A percentile compares a stretch with the other conserved stretches of the same genome.
Evolutionary conservation across 305 asterid genomes (phyloP).

Genomic region (Fraxinus dipetala): DNA sequence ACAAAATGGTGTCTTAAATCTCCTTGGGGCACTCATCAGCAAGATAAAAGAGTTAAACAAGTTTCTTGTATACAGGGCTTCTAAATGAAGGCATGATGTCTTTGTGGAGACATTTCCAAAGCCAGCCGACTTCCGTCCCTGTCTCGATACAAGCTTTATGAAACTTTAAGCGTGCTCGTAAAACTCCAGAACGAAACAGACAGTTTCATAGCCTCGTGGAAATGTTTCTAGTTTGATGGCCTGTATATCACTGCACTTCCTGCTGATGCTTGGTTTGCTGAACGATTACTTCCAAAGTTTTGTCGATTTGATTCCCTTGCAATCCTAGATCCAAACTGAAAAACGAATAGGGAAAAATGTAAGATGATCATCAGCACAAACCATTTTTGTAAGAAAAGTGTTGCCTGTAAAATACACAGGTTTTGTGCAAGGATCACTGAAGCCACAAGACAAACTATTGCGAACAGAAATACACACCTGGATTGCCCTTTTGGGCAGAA

Average conservation of each 20-base stretch:
- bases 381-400: not conserved
- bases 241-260: constrained; percentile 68
- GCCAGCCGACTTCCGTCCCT: not conserved
- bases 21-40: not conserved
- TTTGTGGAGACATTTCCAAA: not conserved
- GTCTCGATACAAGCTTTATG: not conserved
- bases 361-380: not conserved
- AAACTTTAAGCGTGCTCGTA: not conserved
- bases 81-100: not conserved
- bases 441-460: not conserved
- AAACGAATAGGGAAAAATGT: not conserved
- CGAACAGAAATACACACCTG: constrained; percentile 47
- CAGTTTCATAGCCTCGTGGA: not conserved
- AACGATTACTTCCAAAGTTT: constrained; percentile 87
- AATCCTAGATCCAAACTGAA: constrained; percentile 83
- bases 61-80: not conserved
- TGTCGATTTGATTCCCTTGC: constrained; percentile 90
- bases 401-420: not conserved
- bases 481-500: constrained; percentile 87
- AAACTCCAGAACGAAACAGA: not conserved
- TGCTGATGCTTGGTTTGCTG: constrained; percentile 93
- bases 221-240: constrained; percentile 21
- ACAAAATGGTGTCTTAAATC: not conserved
- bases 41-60: not conserved
- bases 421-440: not conserved